Evolutionary conservation across 2,329 filamentous ascomycete genomes (phyloP).

Genomic region (Rhinocladiella similis): DNA sequence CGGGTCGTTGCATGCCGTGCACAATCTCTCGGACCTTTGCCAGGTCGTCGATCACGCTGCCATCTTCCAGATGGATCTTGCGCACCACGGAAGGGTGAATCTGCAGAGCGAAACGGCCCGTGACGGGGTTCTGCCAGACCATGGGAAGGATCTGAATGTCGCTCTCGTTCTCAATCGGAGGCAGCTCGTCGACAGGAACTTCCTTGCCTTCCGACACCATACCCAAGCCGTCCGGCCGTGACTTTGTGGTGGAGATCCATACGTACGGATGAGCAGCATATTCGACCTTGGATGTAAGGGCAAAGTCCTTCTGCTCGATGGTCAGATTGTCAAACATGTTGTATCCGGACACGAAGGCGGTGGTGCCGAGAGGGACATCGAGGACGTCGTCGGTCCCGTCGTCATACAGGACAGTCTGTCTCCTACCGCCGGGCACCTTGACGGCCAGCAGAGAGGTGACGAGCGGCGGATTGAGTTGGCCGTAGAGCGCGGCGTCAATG

Average conservation of each 20-base stretch:
- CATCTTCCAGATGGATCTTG: conserved; percentile 66
- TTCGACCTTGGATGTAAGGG: conserved; percentile 65
- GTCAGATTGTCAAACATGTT: conserved; percentile 69
- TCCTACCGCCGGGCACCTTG: conserved; percentile 65
- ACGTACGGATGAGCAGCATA: conserved; percentile 80
- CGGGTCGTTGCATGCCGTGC: conserved; percentile 70
- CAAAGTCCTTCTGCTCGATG: conserved; percentile 66
- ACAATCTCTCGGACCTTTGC: conserved; percentile 66
- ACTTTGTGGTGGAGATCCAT: conserved; percentile 73
- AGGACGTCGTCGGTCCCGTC: conserved; percentile 68
- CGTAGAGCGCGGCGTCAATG: conserved; percentile 50
- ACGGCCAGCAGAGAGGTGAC: conserved; percentile 74
- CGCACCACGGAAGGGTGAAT: conserved; percentile 72
- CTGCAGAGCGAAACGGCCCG: conserved; percentile 68
- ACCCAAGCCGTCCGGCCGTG: conserved; percentile 69
- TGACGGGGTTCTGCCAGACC: conserved; percentile 75
- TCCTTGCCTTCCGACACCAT: conserved; percentile 67
- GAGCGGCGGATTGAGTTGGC: conserved; percentile 68
- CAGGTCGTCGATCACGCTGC: conserved; percentile 68
- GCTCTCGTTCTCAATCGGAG: conserved; percentile 58
- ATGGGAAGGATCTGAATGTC: conserved; percentile 74
- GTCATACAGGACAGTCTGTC: conserved; percentile 70
- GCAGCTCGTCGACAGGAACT: conserved; percentile 59
- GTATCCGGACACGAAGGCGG: conserved; percentile 72
- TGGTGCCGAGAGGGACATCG: conserved; percentile 71